Evolutionary conservation across 148 eudicot species (phyloP).

Genomic region (Camellia japonica): DNA sequence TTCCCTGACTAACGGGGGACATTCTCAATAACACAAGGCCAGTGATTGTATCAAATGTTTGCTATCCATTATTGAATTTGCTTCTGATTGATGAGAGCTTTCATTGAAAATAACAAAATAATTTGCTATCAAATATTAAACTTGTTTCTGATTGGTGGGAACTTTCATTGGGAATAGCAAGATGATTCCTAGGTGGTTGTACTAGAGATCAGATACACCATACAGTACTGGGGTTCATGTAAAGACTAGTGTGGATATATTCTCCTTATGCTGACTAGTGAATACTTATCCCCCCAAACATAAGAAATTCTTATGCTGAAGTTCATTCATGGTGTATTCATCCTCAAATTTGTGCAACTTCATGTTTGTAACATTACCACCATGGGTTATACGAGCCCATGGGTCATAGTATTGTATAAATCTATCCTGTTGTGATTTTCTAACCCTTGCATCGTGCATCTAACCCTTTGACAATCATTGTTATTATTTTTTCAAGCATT

Average conservation of each 20-base stretch:
- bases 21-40: neutral
- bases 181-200: neutral
- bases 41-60: neutral
- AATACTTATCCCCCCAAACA: neutral
- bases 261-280: neutral
- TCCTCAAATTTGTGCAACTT: conserved; percentile 2
- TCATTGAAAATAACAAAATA: no score
- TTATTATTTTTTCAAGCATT: neutral
- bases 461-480: neutral
- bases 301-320: neutral
- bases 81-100: neutral
- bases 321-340: neutral
- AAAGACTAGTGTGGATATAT: neutral
- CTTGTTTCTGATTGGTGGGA: neutral
- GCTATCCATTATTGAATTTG: neutral
- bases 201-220: neutral
- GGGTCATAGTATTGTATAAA: neutral
- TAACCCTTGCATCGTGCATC: neutral
- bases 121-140: no score
- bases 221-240: neutral
- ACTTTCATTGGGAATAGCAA: neutral
- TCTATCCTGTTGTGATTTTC: neutral
- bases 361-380: neutral
- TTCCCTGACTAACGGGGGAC: neutral
- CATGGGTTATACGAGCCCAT: neutral